phyloP scores from a whole-genome alignment of 352 stramenopile genomes.

The Phytophthora palmivora region DNA sequence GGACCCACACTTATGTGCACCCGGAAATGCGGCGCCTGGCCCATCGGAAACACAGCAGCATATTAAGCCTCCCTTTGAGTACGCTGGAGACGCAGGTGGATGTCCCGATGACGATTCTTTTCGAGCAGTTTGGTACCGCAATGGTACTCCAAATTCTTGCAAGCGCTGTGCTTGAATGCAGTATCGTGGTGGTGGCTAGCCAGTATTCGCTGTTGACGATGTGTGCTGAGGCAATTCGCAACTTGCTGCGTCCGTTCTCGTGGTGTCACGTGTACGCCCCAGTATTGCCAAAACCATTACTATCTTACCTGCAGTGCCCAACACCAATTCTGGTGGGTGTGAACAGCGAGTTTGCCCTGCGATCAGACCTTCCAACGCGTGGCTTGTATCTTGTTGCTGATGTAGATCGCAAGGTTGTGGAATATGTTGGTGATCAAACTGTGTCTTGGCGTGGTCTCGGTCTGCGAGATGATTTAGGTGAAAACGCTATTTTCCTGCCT shows the following conservation, averaged over 20 bases:
- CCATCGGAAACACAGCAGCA: slow-evolving; percentile 51
- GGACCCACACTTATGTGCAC: slow-evolving; percentile 39
- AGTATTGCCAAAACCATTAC: slow-evolving; percentile 81
- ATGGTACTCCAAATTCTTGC: slow-evolving; percentile 79
- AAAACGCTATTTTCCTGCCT: slow-evolving; percentile 58
- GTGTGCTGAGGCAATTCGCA: slow-evolving; percentile 85
- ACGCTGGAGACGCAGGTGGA: slow-evolving; percentile 63
- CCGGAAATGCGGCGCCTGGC: slow-evolving; percentile 42
- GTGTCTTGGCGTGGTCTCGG: slow-evolving; percentile 69
- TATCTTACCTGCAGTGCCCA: slow-evolving; percentile 91
- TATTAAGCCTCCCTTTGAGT: slow-evolving; percentile 46
- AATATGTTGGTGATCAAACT: slow-evolving; percentile 69
- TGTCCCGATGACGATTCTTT: slow-evolving; percentile 70
- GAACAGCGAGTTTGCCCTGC: slow-evolving; percentile 71
- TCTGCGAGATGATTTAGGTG: slow-evolving; percentile 44
- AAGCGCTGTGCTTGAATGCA: slow-evolving; percentile 88
- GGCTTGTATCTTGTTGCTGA: slow-evolving; percentile 82
- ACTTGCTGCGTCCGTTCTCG: slow-evolving; percentile 86
- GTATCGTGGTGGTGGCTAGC: slow-evolving; percentile 84
- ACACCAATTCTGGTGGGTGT: slow-evolving; percentile 90
- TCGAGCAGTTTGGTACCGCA: slow-evolving; percentile 73
- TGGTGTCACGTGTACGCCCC: slow-evolving; percentile 93
- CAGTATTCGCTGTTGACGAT: slow-evolving; percentile 86
- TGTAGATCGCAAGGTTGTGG: slow-evolving; percentile 70
- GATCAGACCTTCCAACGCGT: slow-evolving; percentile 64